Evolutionary conservation across 2,329 filamentous ascomycete species (phyloP).

Genomic region (Pseudophaeomoniella oleicola): DNA sequence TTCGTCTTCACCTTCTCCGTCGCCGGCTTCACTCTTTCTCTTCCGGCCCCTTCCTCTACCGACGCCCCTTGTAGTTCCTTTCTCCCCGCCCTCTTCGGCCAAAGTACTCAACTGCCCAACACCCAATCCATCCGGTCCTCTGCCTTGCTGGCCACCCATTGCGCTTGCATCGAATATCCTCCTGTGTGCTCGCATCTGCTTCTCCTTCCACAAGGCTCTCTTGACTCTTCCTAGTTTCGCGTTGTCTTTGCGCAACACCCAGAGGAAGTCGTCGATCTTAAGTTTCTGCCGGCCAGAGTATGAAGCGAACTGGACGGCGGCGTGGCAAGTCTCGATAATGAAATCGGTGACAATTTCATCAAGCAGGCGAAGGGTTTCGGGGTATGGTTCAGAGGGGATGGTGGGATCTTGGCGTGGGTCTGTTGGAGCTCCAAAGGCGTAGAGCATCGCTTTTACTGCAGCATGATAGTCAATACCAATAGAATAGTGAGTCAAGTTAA

Average conservation of each 20-base stretch:
- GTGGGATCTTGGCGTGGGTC: constrained; percentile 32
- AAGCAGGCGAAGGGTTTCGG: constrained; percentile 70
- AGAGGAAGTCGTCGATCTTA: constrained; percentile 96
- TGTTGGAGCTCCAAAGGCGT: constrained; percentile 29
- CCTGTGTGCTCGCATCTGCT: constrained; percentile 61
- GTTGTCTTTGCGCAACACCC: constrained; percentile 74
- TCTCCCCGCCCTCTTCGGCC: constrained; percentile 12
- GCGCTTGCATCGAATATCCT: constrained; percentile 37
- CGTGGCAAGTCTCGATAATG: constrained; percentile 84
- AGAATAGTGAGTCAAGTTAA: neutral
- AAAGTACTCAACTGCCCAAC: constrained; percentile 11
- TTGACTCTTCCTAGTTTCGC: constrained; percentile 77
- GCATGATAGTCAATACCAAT: neutral
- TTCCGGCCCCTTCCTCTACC: constrained; percentile 11
- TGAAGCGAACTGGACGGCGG: constrained; percentile 70
- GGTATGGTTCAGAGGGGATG: constrained; percentile 62
- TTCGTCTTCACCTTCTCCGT: constrained; percentile 2
- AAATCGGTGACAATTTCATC: constrained; percentile 97
- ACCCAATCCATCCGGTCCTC: constrained; percentile 4
- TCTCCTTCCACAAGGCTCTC: constrained; percentile 78
- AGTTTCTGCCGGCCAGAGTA: constrained; percentile 88
- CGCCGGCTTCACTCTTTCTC: constrained; percentile 9
- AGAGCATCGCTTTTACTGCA: constrained; percentile 25
- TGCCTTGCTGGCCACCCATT: constrained; percentile 3
- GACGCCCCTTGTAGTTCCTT: constrained; percentile 7